Evolutionary conservation across 176 grass and related monocot genomes (phyloP), one percentile per base, ranked within the genome.

Genomic region (Oropetium thomaeum): DNA sequence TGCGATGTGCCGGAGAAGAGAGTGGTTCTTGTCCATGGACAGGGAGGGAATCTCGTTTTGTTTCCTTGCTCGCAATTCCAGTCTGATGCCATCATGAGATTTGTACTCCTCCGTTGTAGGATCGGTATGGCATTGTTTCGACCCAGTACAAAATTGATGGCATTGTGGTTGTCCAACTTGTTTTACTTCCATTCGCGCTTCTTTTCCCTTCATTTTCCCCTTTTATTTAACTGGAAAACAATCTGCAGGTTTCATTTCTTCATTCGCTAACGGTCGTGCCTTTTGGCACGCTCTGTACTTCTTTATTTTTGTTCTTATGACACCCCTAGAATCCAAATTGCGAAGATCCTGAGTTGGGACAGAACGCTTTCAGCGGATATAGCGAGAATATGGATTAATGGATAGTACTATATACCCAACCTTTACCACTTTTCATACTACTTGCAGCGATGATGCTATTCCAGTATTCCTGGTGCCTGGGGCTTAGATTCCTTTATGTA

Each of bases 41-140:
- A 5, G 40, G 25, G 67, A 49, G 25, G 67, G 40, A 70, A 5
- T 65, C 38, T 31, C 7, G 25, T 31, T 58, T 7, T 34, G 62
- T 31, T 65, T 17, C 7, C 37, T 7, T 16, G 14, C 45, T 25
- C 34, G 4, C 14, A 35, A 33, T 33, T 86, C 43, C 43, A 39
- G 14, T 69, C 70, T 10, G 3, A 15, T 12, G 43, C 43, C 10
- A 42, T 10, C 40, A 48, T n/a, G n/a, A 43, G 34, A 34, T 62
- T 54, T 42, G 31, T 42, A n/a, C n/a, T n/a, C 20, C 23, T 49
- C 32, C 77, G 7, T 33, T n/a, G 17, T 60, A 55, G 34, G 62
- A 52, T 32, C 41, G 25, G 10, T 14, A 8, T 11, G 40, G 3
- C 78, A 55, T 86, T 85, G 42, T 54, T 81, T 86, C 80, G 3